These are phyloP conservation scores for Bipolaris victoriae DNA, from an alignment of 2,329 filamentous ascomycete species.

Conservation along the genomic window DNA sequence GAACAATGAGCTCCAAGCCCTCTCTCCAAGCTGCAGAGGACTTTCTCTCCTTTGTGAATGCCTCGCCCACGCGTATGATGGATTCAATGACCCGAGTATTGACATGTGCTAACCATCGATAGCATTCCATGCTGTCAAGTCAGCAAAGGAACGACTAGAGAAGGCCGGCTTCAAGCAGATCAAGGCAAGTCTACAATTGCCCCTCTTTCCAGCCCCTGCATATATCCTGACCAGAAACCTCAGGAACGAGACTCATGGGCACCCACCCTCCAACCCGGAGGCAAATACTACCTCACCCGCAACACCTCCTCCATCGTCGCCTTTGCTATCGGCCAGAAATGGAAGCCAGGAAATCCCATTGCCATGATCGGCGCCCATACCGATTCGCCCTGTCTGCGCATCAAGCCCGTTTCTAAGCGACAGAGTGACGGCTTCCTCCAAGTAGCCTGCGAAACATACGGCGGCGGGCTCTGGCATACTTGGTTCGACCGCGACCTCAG, in stretches of 20 bases:
- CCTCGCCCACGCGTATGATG: constrained; percentile 83
- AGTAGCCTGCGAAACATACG: constrained; percentile 95
- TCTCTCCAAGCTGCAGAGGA: constrained; percentile 67
- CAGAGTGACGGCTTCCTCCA: constrained; percentile 85
- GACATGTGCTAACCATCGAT: constrained; percentile 7
- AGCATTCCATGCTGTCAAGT: constrained; percentile 95
- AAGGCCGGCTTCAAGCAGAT: constrained; percentile 87
- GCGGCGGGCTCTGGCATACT: constrained; percentile 95
- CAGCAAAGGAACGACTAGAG: constrained; percentile 75
- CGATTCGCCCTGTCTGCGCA: constrained; percentile 86
- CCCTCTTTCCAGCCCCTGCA: background rate
- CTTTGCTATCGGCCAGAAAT: constrained; percentile 88
- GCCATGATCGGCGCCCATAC: constrained; percentile 95
- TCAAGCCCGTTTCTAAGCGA: constrained; percentile 96
- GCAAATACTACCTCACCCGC: constrained; percentile 95
- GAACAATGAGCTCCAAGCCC: constrained; percentile 48
- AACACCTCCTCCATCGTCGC: constrained; percentile 92
- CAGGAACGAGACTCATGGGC: constrained; percentile 89
- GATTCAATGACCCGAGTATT: too few species aligned
- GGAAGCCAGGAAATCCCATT: constrained; percentile 89
- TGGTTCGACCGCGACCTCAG: constrained; percentile 97
- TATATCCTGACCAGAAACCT: background rate
- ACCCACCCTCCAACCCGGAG: constrained; percentile 77
- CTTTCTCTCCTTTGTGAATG: constrained; percentile 93
- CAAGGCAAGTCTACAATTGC: constrained; percentile 50